Conservation (phyloP, 345 rosid species). For the Arabis hirsuta region DNA sequence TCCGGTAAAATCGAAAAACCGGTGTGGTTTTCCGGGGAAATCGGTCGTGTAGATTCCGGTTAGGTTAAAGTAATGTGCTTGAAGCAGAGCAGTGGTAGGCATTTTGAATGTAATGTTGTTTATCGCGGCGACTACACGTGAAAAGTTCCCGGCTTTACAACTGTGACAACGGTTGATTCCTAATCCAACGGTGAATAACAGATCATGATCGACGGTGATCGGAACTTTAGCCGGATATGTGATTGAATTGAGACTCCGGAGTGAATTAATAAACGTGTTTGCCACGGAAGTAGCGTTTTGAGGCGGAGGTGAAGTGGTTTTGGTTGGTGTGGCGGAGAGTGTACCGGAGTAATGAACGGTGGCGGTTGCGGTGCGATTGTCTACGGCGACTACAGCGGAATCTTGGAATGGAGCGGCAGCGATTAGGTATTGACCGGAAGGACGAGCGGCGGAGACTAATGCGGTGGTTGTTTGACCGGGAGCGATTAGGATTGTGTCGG, state of each 20-base stretch:
- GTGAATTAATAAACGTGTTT: constrained; percentile 47
- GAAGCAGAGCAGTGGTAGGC: constrained; percentile 68
- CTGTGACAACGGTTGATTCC: constrained; percentile 76
- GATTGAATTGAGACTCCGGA: constrained; percentile 69
- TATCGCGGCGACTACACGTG: constrained; percentile 68
- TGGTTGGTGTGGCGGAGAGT: constrained; percentile 46
- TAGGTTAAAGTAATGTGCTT: constrained; percentile 75
- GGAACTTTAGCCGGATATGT: constrained; percentile 76
- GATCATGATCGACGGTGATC: constrained; percentile 58
- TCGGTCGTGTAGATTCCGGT: constrained; percentile 77
- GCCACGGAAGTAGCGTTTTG: constrained; percentile 71
- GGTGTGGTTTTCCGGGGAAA: constrained; percentile 67
- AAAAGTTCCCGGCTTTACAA: constrained; percentile 54
- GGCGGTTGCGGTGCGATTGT: constrained; percentile 75
- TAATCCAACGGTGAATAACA: constrained; percentile 69
- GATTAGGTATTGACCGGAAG: constrained; percentile 61
- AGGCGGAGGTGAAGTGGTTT: constrained; percentile 54
- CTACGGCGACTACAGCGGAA: constrained; percentile 65
- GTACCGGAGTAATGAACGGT: constrained; percentile 66
- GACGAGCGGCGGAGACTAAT: constrained; percentile 52
- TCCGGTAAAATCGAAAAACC: constrained; percentile 66
- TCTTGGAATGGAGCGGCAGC: constrained; percentile 84
- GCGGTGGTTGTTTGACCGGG: constrained; percentile 89
- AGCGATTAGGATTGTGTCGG: constrained; percentile 63
- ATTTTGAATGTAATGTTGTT: constrained; percentile 81